Evolutionary conservation across 139 green algal genomes (phyloP), one percentile per base, ranked within the genome.

Genomic region (Auxenochlorella protothecoides): DNA sequence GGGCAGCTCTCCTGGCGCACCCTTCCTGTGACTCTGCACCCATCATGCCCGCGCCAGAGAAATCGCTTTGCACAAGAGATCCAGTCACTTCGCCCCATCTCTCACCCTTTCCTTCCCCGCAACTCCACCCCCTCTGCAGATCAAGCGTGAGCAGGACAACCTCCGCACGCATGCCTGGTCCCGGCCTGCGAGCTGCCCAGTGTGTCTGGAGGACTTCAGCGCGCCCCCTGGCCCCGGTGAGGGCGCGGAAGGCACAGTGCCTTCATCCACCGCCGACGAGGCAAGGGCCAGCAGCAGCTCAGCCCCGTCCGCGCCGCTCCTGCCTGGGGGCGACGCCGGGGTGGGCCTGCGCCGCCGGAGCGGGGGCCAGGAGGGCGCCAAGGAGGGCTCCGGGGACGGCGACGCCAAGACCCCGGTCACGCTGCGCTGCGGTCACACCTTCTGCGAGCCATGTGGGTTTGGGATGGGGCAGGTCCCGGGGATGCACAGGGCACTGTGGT

Each of bases 361-460:
- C 11, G 4, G 61, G 13, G 51, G 66, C 52, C 14, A 27, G 55
- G 68, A 75, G 7, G 73, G 64, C 56, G 59, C 64, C 54, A 51
- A 5, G 14, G 4, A 6, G 11, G 53, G 16, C 5, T 54, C 6
- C 13, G 57, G 27, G n/a, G 73, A 3, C 27, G 55, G 9, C 15
- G 55, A 59, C 59, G 51, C 11, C 14, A 59, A 63, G 55, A 44
- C 55, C 9, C 67, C 74, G 0, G 59, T 88, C 12, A 80, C 76
- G 14, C 69, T 88, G 16, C 74, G 53, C 16, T 89, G 84, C 68
- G 80, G 84, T 4, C 84, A 89, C 68, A 77, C 75, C n/a, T 85
- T 89, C 62, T 88, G 82, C 69, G 81, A 84, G 68, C 70, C 74
- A 0, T 87, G 83, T 68, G 55, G 16, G 6, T 76, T 69, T n/a